Conservation (phyloP, 148 eudicot genomes). For the Spergularia marina region DNA sequence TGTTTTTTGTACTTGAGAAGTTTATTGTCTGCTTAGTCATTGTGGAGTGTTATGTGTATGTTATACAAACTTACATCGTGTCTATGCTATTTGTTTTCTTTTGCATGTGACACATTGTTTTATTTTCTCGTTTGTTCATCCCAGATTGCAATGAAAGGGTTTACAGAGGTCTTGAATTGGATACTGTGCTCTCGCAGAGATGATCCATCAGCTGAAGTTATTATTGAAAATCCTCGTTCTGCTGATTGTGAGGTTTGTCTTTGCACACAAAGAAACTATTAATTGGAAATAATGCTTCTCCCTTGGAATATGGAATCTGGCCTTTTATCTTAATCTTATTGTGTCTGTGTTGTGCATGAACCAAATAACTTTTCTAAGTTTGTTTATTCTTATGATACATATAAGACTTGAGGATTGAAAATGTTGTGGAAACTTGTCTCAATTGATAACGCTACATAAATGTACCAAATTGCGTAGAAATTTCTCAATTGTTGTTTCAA, state of each 20-base stretch:
- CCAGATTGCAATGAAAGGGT: constrained; percentile 88
- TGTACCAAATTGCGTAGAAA: too few relatives aligned
- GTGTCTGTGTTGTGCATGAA: too few relatives aligned
- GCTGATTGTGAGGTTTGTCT: constrained; percentile 92
- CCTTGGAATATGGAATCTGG: neutral
- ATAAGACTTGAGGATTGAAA: too few relatives aligned
- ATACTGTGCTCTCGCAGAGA: constrained; percentile 82
- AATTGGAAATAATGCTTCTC: neutral
- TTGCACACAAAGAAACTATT: neutral
- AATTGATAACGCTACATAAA: too few relatives aligned
- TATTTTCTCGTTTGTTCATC: neutral
- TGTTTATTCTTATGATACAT: too few relatives aligned
- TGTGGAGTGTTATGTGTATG: neutral
- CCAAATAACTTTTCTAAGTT: too few relatives aligned
- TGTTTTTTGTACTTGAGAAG: neutral
- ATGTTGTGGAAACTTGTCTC: too few relatives aligned
- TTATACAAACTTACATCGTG: neutral
- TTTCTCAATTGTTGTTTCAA: too few relatives aligned
- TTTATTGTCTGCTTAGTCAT: neutral
- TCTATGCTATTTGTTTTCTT: neutral
- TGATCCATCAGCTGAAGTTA: constrained; percentile 70
- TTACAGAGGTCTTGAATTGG: constrained; percentile 85
- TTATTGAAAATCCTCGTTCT: constrained; percentile 85
- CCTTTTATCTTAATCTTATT: too few relatives aligned
- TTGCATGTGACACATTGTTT: neutral